These are phyloP conservation scores for Boletus vinaceobasis DNA, from an alignment of 768 basidiomycete species.

Conservation along the genomic window DNA sequence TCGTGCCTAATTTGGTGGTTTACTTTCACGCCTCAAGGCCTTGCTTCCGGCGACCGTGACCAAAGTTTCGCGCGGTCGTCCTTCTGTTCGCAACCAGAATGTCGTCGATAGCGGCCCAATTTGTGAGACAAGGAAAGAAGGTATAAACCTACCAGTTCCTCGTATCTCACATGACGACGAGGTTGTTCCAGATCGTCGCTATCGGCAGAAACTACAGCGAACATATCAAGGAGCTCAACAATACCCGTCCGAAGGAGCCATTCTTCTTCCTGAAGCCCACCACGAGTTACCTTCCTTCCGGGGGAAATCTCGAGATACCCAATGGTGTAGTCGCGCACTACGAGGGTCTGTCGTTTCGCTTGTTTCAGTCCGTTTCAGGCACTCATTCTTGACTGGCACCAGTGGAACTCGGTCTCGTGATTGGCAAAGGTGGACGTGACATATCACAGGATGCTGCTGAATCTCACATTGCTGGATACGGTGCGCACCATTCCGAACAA, in stretches of 20 bases:
- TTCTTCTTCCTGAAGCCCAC: conserved; percentile 99
- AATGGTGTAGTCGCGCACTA: conserved; percentile 80
- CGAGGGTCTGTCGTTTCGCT: conserved; percentile 57
- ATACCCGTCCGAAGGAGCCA: conserved; percentile 82
- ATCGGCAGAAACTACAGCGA: conserved; percentile 94
- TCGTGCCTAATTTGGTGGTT: background rate
- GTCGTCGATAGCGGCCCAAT: conserved; percentile 36
- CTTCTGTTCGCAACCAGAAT: conserved; percentile 19
- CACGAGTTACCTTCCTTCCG: conserved; percentile 74
- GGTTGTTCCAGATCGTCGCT: conserved; percentile 69
- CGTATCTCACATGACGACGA: background rate
- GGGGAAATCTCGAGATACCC: conserved; percentile 84
- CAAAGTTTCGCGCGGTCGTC: background rate
- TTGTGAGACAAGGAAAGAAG: conserved; percentile 47
- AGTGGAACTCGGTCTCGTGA: conserved; percentile 98
- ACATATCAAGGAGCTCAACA: conserved; percentile 89
- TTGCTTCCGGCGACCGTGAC: background rate
- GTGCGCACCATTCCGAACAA: conserved; percentile 39
- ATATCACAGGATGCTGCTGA: conserved; percentile 71
- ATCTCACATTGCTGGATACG: conserved; percentile 86
- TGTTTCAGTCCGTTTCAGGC: background rate
- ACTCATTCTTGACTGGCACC: background rate
- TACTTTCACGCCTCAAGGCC: background rate
- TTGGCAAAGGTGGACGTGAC: conserved; percentile 83
- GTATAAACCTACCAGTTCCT: conserved; percentile 14